These are phyloP conservation scores for Alectoria sarmentosa DNA, from an alignment of 495 filamentous ascomycete genomes.

Conservation along the genomic window DNA sequence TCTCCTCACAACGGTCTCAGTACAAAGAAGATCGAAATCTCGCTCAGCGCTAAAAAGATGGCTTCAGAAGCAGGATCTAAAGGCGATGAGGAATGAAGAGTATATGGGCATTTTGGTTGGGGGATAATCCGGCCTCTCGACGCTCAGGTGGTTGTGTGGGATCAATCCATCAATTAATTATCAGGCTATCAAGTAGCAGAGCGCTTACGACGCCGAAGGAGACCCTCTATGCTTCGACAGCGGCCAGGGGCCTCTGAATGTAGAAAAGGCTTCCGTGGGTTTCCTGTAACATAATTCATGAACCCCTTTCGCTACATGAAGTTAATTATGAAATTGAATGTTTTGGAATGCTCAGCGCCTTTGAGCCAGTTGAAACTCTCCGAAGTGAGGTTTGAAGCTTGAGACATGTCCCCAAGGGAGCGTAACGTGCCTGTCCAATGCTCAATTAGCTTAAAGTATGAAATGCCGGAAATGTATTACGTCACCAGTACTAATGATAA, in stretches of 20 bases:
- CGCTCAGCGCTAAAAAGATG: constrained; percentile 19
- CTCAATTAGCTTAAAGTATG: neutral
- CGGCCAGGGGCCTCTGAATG: neutral
- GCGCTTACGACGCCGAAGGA: neutral
- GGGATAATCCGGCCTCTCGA: neutral
- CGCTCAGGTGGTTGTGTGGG: neutral
- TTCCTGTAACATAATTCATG: constrained; percentile 1
- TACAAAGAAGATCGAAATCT: constrained; percentile 34
- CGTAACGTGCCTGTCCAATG: neutral
- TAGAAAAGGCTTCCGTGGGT: neutral
- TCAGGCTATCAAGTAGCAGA: neutral
- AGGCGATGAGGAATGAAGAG: constrained; percentile 11
- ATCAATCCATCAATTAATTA: neutral
- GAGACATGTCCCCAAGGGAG: neutral
- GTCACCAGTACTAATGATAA: constrained; percentile 9
- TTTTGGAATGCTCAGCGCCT: neutral
- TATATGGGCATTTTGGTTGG: neutral
- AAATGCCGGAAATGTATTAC: neutral
- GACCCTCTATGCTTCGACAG: constrained; percentile 3
- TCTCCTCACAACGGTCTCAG: constrained; percentile 10
- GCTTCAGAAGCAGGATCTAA: constrained; percentile 11
- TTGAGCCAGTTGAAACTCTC: no score
- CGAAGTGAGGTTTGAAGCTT: no score
- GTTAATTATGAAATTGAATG: neutral
- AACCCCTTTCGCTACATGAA: neutral